Evolutionary conservation across 768 basidiomycete species (phyloP), one percentile per base, ranked within the genome.

Genomic region (Boletus edulis): DNA sequence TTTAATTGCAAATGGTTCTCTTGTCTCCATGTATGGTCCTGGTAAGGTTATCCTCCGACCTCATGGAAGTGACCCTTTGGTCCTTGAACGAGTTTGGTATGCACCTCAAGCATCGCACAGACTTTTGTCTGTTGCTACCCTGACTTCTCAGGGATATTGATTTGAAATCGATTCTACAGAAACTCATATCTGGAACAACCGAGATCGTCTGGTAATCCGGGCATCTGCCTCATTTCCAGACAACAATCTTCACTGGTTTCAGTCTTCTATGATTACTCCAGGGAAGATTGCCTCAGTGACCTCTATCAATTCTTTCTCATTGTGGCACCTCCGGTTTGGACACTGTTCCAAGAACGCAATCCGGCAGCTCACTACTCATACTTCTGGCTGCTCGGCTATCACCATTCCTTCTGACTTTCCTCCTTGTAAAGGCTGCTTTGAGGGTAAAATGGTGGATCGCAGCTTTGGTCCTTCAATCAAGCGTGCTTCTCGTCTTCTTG

Each of bases 351-450:
- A 8, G 15, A 39, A 39, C 5, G 38, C 38, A 9, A n/a, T 39
- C 5, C 3, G 1, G 0, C 15, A 39, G 4, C 38, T 39, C 14
- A 17, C 22, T 17, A 0, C 0, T 37, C 9, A 39, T 5, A 14
- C n/a, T 3, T 17, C 7, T 0, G 38, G n/a, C 1, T 39, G 7
- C 18, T n/a, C n/a, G 2, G 8, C 2, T 2, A 8, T 29, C 0
- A 1, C 1, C 3, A 29, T 29, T 29, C 29, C 29, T 29, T 29
- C 29, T 8, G 29, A 10, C 29, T 29, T 35, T 35, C 34, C 14
- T 11, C 34, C 34, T 14, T 35, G 34, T 2, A 35, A 14, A 4
- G 34, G 13, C 3, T 35, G 34, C 13, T 14, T 6, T 11, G 34
- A 35, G 14, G 34, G 34, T 7, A 35, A 35, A 14, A 35, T 35